Evolutionary conservation across 495 filamentous ascomycete genomes (phyloP).

Genomic region (Trichocladium uniseriatum): DNA sequence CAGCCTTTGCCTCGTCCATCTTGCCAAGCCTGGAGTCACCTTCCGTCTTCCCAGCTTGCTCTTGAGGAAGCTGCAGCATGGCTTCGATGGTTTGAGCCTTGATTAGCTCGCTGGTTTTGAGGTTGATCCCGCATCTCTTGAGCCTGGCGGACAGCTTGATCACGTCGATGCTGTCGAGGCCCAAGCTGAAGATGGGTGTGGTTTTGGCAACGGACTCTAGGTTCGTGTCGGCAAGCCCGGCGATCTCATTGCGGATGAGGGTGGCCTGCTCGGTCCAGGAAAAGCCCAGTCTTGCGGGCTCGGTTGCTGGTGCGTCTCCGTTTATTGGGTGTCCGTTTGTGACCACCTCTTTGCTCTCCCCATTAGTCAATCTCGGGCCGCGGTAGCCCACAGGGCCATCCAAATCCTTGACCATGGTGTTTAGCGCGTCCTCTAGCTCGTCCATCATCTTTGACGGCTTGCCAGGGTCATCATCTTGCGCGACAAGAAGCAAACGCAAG

Average conservation of each 20-base stretch:
- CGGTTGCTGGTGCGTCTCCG: neutral
- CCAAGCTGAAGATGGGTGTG: conserved; percentile 54
- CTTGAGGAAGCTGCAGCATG: neutral
- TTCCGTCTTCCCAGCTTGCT: neutral
- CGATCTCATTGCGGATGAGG: conserved; percentile 49
- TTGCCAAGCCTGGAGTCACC: neutral
- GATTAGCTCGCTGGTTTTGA: conserved; percentile 62
- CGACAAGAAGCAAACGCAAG: conserved; percentile 47
- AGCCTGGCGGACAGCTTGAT: conserved; percentile 61
- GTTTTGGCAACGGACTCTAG: conserved; percentile 39
- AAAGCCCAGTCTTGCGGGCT: too few relatives aligned
- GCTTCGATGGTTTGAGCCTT: conserved; percentile 50
- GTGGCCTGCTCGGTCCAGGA: conserved; percentile 44
- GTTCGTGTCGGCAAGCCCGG: conserved; percentile 46
- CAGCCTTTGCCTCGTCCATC: neutral
- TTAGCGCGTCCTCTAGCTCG: conserved; percentile 28
- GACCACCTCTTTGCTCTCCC: too few relatives aligned
- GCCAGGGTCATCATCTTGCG: conserved; percentile 31
- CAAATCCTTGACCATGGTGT: conserved; percentile 2
- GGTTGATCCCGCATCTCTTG: conserved; percentile 44
- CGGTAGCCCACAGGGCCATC: neutral
- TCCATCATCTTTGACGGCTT: conserved; percentile 31
- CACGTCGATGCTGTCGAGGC: conserved; percentile 60
- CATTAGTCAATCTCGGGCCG: too few relatives aligned
- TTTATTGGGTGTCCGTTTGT: neutral